These are phyloP conservation scores for Daldinia decipiens DNA, from an alignment of 495 filamentous ascomycete species.

Conservation along the genomic window DNA sequence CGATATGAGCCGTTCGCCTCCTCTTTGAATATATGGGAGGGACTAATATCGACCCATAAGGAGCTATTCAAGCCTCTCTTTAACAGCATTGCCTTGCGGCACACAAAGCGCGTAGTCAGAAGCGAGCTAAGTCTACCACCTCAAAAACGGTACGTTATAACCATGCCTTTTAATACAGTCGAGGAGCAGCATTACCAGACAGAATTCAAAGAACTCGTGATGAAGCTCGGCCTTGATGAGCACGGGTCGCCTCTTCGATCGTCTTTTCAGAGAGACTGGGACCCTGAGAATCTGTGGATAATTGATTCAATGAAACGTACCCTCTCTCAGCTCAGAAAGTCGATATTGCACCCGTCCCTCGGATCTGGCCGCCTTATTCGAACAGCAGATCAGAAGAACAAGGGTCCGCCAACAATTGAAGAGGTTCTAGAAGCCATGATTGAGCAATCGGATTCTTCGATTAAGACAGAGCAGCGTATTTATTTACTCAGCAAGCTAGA, in stretches of 20 bases:
- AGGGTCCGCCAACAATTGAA: constrained; percentile 77
- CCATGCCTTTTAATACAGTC: constrained; percentile 84
- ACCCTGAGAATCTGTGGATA: constrained; percentile 63
- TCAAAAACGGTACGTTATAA: constrained; percentile 87
- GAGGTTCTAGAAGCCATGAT: constrained; percentile 92
- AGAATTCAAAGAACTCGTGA: constrained; percentile 77
- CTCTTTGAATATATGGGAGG: constrained; percentile 70
- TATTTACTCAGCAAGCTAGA: constrained; percentile 69
- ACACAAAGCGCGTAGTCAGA: constrained; percentile 83
- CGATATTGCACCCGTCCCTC: constrained; percentile 85
- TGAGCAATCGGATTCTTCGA: constrained; percentile 73
- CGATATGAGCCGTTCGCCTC: constrained; percentile 78
- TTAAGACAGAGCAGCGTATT: constrained; percentile 72
- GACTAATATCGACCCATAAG: constrained; percentile 67
- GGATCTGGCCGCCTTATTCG: constrained; percentile 50
- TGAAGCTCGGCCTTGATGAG: constrained; percentile 69
- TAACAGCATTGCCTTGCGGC: constrained; percentile 75
- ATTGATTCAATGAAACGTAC: constrained; percentile 71
- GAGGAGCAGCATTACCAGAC: constrained; percentile 88
- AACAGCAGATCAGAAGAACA: constrained; percentile 53
- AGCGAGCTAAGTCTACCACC: constrained; percentile 76
- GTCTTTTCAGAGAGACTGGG: constrained; percentile 68
- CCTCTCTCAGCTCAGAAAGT: constrained; percentile 73
- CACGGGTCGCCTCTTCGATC: constrained; percentile 71
- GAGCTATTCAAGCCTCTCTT: constrained; percentile 73